Evolutionary conservation across 2,329 filamentous ascomycete species (phyloP).

Genomic region (Fusarium sp.): DNA sequence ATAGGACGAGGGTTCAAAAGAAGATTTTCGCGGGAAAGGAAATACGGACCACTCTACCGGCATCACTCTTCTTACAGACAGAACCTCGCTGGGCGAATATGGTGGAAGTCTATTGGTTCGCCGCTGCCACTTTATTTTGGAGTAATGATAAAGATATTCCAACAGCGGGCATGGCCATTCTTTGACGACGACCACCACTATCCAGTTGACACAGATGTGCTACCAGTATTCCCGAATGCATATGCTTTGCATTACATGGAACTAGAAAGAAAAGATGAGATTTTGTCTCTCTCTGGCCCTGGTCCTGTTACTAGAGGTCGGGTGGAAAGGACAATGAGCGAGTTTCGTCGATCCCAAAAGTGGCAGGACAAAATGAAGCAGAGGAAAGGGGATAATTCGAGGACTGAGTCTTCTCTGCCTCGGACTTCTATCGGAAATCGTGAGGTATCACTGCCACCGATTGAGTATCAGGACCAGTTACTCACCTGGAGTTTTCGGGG

Average conservation of each 20-base stretch:
- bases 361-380: background rate
- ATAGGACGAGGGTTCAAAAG: no score
- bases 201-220: no score
- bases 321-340: no score
- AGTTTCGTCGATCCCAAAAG: background rate
- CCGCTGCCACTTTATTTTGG: no score
- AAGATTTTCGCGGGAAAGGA: no score
- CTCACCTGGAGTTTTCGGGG: background rate
- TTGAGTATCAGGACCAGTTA: background rate
- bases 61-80: no score
- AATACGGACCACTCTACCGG: no score
- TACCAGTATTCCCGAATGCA: no score
- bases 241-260: background rate
- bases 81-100: no score
- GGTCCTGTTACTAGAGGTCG: no score
- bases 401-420: background rate
- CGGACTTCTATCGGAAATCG: rapidly evolving
- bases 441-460: background rate
- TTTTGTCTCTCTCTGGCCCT: rapidly evolving
- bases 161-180: constrained; percentile 22
- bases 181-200: constrained; percentile 13
- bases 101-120: no score
- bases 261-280: background rate
- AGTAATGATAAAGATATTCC: background rate
- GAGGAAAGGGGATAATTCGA: rapidly evolving